Percentiles rank a stretch among this genome's conserved stretches.
Evolutionary conservation across 2,329 filamentous ascomycete genomes (phyloP).

Genomic region (Paracorniculantispora psalliotae): DNA sequence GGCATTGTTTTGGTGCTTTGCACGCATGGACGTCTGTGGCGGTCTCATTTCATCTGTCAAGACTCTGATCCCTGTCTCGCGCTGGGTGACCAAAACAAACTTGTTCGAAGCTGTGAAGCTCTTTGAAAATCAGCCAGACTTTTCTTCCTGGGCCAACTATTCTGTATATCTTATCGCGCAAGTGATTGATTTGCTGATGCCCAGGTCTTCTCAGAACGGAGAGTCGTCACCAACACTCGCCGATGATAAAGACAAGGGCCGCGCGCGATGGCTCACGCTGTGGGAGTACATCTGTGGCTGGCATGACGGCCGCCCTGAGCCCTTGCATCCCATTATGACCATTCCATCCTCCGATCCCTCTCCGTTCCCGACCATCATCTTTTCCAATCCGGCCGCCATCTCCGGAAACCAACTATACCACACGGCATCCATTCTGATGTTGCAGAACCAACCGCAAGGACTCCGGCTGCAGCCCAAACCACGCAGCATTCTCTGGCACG

Average conservation of each 20-base stretch:
- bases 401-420: constrained; percentile 52
- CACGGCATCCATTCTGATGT: constrained; percentile 46
- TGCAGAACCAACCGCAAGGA: constrained; percentile 39
- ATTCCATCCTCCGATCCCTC: constrained; percentile 37
- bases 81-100: constrained; percentile 36
- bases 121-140: constrained; percentile 30
- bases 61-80: constrained; percentile 43
- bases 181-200: constrained; percentile 34
- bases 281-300: constrained; percentile 37
- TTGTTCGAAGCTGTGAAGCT: constrained; percentile 28
- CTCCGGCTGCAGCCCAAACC: constrained; percentile 36
- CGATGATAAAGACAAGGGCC: constrained; percentile 23
- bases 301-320: constrained; percentile 32
- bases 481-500: constrained; percentile 44
- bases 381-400: constrained; percentile 46
- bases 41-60: constrained; percentile 46
- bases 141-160: constrained; percentile 47
- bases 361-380: constrained; percentile 45
- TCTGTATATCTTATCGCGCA: constrained; percentile 44
- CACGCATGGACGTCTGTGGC: constrained; percentile 50
- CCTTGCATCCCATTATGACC: constrained; percentile 31
- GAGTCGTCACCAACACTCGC: neutral
- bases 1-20: constrained; percentile 51
- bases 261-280: constrained; percentile 32
- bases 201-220: neutral